Base-by-base conservation (phyloP, 768 basidiomycete species). In the Naganishia onofrii region DNA sequence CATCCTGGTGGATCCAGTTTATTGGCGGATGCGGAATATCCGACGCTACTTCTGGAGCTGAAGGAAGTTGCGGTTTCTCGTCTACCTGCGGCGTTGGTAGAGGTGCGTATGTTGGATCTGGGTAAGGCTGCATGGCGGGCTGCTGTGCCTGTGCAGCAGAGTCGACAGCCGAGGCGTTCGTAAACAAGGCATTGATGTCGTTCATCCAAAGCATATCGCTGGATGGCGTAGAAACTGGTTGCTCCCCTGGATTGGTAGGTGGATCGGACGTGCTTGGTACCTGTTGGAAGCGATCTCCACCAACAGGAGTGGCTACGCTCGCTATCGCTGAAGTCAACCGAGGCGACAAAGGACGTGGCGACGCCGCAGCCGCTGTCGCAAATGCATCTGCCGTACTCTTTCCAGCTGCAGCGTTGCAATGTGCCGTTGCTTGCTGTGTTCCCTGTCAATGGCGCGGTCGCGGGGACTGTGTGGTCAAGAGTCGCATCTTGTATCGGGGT, bases 341-440 rank as follows among this genome's bases (percentile, higher is more conserved):
- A 34, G 63, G 63, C 28, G 63, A 54, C 19, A 51, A 32, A 23
- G 60, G 46, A 19, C 48, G 48, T 42, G 69, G 48, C 17, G 32
- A 54, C 6, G 29, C 53, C 3, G 69, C 51, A 34, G 31, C 60
- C n/a, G 63, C 44, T 7, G 31, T 48, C 1, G 53, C 48, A 29
- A 51, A 66, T 26, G 36, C 65, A 29, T 44, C 57, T 31, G 44
- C 32, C 17, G 36, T 57, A 19, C 36, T 60, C 58, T 46, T 60
- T 15, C 36, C 54, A 17, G 63, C 36, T 29, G 42, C 51, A 31
- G 68, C 53, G 28, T 53, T 77, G 74, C 23, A 63, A 29, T 42
- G 60, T 2, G 5, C 23, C 36, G 21, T 58, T 23, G 55, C 32
- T 28, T 34, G 7, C 19, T 38, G 70, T 15, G 72, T 68, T 19